Conservation (phyloP, 2,329 filamentous ascomycete species). For the Phyllosticta paracitricarpa region DNA sequence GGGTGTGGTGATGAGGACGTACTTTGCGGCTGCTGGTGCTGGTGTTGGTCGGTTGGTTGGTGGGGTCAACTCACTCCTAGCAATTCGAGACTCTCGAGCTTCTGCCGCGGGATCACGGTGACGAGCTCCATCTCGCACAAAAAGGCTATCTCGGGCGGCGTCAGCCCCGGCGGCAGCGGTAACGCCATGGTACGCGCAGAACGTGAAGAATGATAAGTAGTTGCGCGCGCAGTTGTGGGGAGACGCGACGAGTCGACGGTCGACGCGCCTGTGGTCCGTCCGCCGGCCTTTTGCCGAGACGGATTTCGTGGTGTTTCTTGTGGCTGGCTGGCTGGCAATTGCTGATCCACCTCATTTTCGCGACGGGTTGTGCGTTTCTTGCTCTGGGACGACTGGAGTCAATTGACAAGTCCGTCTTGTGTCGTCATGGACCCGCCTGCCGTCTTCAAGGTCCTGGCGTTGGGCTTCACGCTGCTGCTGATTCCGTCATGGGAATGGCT, state of each 20-base stretch:
- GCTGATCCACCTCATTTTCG: not conserved
- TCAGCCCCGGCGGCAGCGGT: slow-evolving; percentile 55
- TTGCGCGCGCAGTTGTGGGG: not conserved
- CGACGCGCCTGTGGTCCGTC: not conserved
- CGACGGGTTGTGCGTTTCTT: not conserved
- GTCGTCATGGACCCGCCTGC: slow-evolving; percentile 5
- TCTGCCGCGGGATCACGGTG: slow-evolving; percentile 82
- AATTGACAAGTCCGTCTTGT: not conserved
- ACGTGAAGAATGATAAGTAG: not conserved
- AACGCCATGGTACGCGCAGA: slow-evolving; percentile 42
- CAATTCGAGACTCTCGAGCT: slow-evolving; percentile 74
- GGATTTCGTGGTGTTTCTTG: not conserved
- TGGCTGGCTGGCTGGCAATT: not conserved
- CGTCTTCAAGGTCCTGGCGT: slow-evolving; percentile 6
- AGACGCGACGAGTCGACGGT: not conserved
- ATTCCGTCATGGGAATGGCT: slow-evolving; percentile 29
- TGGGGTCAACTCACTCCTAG: slow-evolving; percentile 59
- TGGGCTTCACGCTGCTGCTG: slow-evolving; percentile 8
- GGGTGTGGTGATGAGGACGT: slow-evolving; percentile 2
- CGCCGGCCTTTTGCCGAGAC: slow-evolving; percentile 9
- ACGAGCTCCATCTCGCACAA: slow-evolving; percentile 96
- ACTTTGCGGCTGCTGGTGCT: not conserved
- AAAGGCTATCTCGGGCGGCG: slow-evolving; percentile 83
- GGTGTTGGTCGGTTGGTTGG: not conserved
- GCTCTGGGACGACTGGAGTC: not conserved